Evolutionary conservation across 116 monocot genomes (phyloP).

Genomic region (Cymodocea nodosa): DNA sequence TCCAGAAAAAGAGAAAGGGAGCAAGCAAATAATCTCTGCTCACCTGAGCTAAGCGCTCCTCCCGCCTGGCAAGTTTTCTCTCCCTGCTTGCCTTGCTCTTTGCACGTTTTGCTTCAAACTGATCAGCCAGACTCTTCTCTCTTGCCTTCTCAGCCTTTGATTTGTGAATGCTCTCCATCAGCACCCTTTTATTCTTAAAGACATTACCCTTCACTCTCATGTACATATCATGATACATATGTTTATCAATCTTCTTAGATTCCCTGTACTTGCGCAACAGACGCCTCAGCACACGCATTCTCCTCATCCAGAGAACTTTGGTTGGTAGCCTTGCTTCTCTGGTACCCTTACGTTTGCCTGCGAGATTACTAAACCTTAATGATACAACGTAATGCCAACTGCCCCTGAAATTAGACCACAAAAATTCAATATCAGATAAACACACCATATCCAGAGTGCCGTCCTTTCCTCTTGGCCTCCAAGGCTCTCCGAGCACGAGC

Average conservation of each 20-base stretch:
- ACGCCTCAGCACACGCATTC: slow-evolving; percentile 68
- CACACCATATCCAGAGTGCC: slow-evolving; percentile 81
- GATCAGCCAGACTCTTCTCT: slow-evolving; percentile 73
- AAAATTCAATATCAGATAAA: not conserved
- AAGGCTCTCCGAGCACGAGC: slow-evolving; percentile 61
- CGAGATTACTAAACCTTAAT: not conserved
- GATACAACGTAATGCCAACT: not conserved
- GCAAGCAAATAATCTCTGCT: not conserved
- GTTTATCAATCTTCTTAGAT: slow-evolving; percentile 82
- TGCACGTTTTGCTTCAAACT: slow-evolving; percentile 75
- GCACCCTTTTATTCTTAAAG: slow-evolving; percentile 77
- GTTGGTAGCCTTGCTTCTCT: slow-evolving; percentile 79
- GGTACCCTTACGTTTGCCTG: slow-evolving; percentile 83
- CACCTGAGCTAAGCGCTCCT: slow-evolving; percentile 73
- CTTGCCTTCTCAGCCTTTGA: slow-evolving; percentile 77
- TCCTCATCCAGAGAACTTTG: slow-evolving; percentile 82
- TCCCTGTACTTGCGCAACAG: slow-evolving; percentile 67
- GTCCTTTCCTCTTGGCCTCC: slow-evolving; percentile 84
- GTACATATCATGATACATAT: slow-evolving; percentile 87
- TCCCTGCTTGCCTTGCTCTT: slow-evolving; percentile 84
- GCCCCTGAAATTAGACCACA: not conserved
- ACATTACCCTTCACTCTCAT: slow-evolving; percentile 90
- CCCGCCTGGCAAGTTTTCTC: slow-evolving; percentile 64
- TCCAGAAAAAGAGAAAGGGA: not conserved
- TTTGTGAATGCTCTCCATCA: slow-evolving; percentile 91